These are phyloP conservation scores for Bipolaris zeicola DNA, from an alignment of 2,329 filamentous ascomycete genomes.

Conservation along the genomic window DNA sequence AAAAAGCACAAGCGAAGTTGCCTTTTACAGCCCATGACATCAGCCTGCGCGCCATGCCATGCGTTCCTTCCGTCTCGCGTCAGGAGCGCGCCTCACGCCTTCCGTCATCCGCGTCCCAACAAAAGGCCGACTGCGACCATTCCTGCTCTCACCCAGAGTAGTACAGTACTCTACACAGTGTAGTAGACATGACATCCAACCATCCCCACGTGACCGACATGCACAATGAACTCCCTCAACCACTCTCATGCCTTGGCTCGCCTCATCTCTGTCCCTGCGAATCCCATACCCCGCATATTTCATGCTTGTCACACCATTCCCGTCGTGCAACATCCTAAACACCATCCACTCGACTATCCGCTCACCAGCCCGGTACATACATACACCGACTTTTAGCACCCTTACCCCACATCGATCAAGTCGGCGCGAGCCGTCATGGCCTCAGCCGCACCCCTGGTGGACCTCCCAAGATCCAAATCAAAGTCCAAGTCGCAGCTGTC, in stretches of 20 bases:
- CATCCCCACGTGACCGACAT: background rate
- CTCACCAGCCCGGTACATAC: background rate
- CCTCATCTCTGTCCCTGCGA: background rate
- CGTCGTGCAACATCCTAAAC: background rate
- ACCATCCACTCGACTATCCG: background rate
- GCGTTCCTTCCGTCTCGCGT: slow-evolving; percentile 3
- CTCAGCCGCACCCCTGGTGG: slow-evolving; percentile 37
- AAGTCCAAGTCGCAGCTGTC: slow-evolving; percentile 9
- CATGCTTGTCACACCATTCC: background rate
- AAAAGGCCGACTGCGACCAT: slow-evolving; percentile 2
- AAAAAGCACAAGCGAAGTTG: background rate
- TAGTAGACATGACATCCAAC: background rate
- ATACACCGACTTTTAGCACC: background rate
- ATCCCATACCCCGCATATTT: slow-evolving; percentile 4
- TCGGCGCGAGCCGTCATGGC: slow-evolving; percentile 29
- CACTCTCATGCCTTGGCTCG: background rate
- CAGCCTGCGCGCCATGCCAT: background rate
- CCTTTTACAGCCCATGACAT: background rate
- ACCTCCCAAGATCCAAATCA: slow-evolving; percentile 41
- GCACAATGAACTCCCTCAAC: background rate
- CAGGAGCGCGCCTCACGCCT: slow-evolving; percentile 9
- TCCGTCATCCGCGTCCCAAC: slow-evolving; percentile 17
- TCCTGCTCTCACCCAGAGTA: too few species aligned
- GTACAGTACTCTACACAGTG: too few species aligned
- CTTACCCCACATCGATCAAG: slow-evolving; percentile 16